phyloP scores from a whole-genome alignment of 2,329 filamentous ascomycete species.

The Sclerotiophoma versabilis region DNA sequence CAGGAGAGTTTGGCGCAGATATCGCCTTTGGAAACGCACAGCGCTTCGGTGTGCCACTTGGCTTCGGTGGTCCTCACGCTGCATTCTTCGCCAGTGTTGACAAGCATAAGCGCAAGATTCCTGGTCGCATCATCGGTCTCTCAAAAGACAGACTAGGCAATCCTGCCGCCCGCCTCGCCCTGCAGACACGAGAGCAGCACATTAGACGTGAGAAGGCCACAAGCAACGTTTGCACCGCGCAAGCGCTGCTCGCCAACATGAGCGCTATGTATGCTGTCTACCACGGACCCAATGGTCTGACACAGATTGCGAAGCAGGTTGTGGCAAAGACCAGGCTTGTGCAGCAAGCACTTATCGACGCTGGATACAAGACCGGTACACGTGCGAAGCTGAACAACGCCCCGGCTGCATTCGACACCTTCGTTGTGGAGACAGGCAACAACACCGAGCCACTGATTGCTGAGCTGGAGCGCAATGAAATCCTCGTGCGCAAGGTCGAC shows the following conservation, averaged over 20 bases:
- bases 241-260: conserved; percentile 95
- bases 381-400: conserved; percentile 64
- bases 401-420: conserved; percentile 77
- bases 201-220: conserved; percentile 96
- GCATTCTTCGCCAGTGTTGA: conserved; percentile 94
- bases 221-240: conserved; percentile 96
- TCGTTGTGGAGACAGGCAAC: conserved; percentile 66
- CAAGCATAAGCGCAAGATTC: conserved; percentile 93
- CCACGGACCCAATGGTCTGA: conserved; percentile 84
- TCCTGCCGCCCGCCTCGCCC: conserved; percentile 79
- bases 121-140: conserved; percentile 86
- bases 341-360: conserved; percentile 67
- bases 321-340: conserved; percentile 74
- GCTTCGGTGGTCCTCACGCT: conserved; percentile 92
- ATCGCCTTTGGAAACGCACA: conserved; percentile 94
- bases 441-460: conserved; percentile 61
- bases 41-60: conserved; percentile 88
- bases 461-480: conserved; percentile 59
- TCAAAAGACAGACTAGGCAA: conserved; percentile 89
- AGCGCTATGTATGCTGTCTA: conserved; percentile 93
- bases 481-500: conserved; percentile 70
- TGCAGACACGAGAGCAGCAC: conserved; percentile 95
- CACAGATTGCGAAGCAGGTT: conserved; percentile 80
- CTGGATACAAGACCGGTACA: conserved; percentile 70
- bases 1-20: conserved; percentile 93